Percentiles rank a stretch among this genome's conserved stretches.
Conservation (phyloP, 495 filamentous ascomycete species). For the Daldinia bambusicola region DNA sequence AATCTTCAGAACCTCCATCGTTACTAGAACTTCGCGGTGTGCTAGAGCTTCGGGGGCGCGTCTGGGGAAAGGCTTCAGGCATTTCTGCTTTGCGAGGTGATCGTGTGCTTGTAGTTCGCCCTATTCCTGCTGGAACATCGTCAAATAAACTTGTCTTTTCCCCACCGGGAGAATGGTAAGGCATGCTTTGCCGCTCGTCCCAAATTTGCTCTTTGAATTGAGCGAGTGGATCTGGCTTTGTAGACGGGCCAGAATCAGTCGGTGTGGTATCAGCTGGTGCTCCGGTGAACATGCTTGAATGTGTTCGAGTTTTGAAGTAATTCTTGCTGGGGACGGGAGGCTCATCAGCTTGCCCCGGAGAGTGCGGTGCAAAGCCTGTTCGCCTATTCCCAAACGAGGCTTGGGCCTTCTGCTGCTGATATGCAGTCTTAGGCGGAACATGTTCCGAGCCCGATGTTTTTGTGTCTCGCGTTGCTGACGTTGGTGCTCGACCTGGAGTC, state of each 20-base stretch:
- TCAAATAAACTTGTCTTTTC: slow-evolving; percentile 72
- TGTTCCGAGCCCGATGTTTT: slow-evolving; percentile 22
- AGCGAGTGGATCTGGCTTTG: slow-evolving; percentile 53
- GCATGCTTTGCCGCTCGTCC: slow-evolving; percentile 69
- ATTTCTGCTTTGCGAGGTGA: slow-evolving; percentile 28
- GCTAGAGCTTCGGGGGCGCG: slow-evolving; percentile 41
- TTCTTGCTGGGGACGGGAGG: slow-evolving; percentile 55
- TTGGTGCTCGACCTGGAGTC: slow-evolving; percentile 43
- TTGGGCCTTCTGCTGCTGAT: slow-evolving; percentile 56
- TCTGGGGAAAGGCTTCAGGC: slow-evolving; percentile 39
- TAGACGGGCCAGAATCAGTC: slow-evolving; percentile 21
- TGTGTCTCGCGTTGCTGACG: slow-evolving; percentile 39
- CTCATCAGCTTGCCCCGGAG: slow-evolving; percentile 55
- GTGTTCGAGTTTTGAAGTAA: slow-evolving; percentile 54
- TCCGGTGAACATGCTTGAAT: slow-evolving; percentile 48
- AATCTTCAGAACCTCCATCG: slow-evolving; percentile 38
- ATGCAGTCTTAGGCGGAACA: slow-evolving; percentile 51
- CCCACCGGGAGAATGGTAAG: slow-evolving; percentile 74
- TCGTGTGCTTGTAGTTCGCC: slow-evolving; percentile 41
- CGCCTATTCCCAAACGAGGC: slow-evolving; percentile 58
- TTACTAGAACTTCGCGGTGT: slow-evolving; percentile 38
- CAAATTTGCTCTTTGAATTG: slow-evolving; percentile 56
- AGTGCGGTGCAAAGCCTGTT: slow-evolving; percentile 53
- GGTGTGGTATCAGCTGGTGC: slow-evolving; percentile 51
- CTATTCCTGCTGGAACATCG: slow-evolving; percentile 38